Percentiles rank a stretch among this genome's conserved stretches.
Evolutionary conservation across 768 basidiomycete genomes (phyloP).

Genomic region (Trametes cinnabarina): DNA sequence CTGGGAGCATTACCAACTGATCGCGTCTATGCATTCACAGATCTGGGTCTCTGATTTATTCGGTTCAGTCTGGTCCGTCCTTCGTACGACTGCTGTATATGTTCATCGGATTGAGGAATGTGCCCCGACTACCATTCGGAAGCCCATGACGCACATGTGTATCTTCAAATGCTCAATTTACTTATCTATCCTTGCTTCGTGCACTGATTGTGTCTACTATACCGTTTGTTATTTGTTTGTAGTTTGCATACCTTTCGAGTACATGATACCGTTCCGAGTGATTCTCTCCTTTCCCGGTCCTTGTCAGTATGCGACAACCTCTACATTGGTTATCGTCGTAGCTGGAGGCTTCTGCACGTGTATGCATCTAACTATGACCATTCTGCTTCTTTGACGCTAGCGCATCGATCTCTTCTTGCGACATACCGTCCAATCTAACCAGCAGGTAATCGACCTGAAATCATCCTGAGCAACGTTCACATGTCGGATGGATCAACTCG

Average conservation of each 20-base stretch:
- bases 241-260: conserved; percentile 12
- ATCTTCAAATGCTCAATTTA: not conserved
- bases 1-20: not conserved
- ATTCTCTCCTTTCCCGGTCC: not conserved
- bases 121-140: not conserved
- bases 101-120: not conserved
- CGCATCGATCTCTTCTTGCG: conserved; percentile 73
- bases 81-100: conserved; percentile 4
- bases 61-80: not conserved
- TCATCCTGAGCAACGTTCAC: not conserved
- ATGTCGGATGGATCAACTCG: not conserved
- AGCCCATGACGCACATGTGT: too few species aligned
- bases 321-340: not conserved
- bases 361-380: not conserved
- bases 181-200: not conserved
- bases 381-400: conserved; percentile 34
- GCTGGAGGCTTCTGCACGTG: not conserved
- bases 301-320: not conserved
- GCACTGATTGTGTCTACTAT: not conserved
- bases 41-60: conserved; percentile 22
- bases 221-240: conserved; percentile 1
- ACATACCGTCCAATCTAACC: conserved; percentile 80
- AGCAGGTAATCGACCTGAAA: conserved; percentile 92
- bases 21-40: not conserved
- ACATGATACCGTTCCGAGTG: conserved; percentile 5